Evolutionary conservation across 2,329 filamentous ascomycete genomes (phyloP).

Genomic region (Colletotrichum sp.): DNA sequence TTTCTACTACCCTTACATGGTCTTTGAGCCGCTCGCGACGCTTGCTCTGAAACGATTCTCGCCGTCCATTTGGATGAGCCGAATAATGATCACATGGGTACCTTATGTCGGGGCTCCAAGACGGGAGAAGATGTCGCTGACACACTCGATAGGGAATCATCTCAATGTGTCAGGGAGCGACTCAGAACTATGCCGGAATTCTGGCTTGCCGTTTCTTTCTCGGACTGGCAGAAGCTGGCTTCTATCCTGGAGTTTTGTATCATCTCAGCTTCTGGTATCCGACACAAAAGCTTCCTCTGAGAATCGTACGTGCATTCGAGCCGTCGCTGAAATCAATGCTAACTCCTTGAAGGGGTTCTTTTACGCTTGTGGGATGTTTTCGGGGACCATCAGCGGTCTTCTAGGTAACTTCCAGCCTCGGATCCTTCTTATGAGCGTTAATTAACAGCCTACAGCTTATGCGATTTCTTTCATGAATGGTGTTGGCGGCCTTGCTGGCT

Average conservation of each 20-base stretch:
- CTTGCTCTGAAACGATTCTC: constrained; percentile 26
- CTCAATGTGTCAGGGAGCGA: constrained; percentile 27
- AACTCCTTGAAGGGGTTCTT: constrained; percentile 29
- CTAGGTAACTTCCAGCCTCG: constrained; percentile 9
- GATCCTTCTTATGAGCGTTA: fast-evolving
- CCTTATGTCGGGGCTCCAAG: not conserved
- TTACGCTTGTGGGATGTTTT: constrained; percentile 35
- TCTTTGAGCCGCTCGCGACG: constrained; percentile 28
- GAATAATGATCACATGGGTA: constrained; percentile 30
- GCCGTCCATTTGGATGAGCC: constrained; percentile 28
- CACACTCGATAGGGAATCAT: constrained; percentile 14
- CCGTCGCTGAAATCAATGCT: not conserved
- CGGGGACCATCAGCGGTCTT: constrained; percentile 33
- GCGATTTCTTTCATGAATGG: constrained; percentile 32
- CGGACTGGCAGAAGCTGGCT: constrained; percentile 31
- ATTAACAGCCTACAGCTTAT: constrained; percentile 17
- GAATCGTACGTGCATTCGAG: constrained; percentile 27
- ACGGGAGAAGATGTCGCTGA: not conserved
- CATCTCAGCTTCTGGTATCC: constrained; percentile 37
- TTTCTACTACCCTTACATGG: constrained; percentile 30
- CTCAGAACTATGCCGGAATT: constrained; percentile 28
- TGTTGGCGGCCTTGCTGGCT: constrained; percentile 25
- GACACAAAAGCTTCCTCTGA: constrained; percentile 31
- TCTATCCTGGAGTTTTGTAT: constrained; percentile 32
- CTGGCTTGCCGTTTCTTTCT: constrained; percentile 30